Evolutionary conservation across 257 asterid species (phyloP).

Genomic region (Capsicum baccatum): DNA sequence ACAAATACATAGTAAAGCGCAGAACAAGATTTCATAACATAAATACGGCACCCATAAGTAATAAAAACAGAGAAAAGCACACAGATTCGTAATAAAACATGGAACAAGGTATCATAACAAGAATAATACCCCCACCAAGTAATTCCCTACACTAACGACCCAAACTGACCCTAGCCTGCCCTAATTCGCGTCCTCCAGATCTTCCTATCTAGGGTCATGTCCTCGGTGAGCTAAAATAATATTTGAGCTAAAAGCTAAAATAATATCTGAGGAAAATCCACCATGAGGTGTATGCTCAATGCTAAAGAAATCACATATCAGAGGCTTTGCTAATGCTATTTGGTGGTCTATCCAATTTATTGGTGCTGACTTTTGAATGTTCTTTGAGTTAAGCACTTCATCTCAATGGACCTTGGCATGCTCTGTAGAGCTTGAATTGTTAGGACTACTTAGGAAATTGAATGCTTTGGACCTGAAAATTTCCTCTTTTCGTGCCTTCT

Average conservation of each 20-base stretch:
- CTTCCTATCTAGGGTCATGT: no score
- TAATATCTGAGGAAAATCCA: conserved; percentile 6
- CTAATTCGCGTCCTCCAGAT: no score
- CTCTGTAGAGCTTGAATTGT: not conserved
- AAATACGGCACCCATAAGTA: no score
- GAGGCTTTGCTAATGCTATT: not conserved
- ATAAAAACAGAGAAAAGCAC: no score
- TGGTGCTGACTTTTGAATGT: not conserved
- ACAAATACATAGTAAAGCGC: no score
- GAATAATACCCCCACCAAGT: no score
- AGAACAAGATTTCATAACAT: no score
- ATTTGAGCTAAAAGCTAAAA: not conserved
- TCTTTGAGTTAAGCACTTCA: not conserved
- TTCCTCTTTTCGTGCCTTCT: conserved; percentile 6
- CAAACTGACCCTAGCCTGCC: no score
- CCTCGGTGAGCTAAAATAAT: no score
- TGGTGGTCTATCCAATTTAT: not conserved
- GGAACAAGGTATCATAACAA: no score
- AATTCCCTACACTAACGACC: no score
- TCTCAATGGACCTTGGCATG: not conserved
- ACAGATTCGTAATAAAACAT: no score
- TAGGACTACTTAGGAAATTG: not conserved
- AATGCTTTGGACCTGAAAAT: not conserved
- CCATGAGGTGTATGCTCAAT: not conserved
- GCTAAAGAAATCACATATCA: conserved; percentile 12